Percentiles rank a stretch among this genome's conserved stretches.
phyloP scores from a whole-genome alignment of 2,329 filamentous ascomycete genomes.

The Penicillium vulpinum region DNA sequence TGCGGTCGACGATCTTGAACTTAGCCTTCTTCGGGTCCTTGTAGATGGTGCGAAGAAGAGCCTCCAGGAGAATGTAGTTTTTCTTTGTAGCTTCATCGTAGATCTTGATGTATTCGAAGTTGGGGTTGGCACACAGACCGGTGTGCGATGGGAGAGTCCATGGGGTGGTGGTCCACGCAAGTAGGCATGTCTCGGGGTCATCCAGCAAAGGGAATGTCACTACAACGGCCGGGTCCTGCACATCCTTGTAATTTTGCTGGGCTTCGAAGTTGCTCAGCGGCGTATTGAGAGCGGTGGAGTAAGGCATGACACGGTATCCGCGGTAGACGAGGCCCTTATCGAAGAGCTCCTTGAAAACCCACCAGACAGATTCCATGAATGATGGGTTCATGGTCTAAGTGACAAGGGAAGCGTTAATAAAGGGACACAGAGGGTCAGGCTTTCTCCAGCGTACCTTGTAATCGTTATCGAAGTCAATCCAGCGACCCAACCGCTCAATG shows the following conservation, averaged over 20 bases:
- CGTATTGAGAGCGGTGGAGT: constrained; percentile 85
- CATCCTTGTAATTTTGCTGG: constrained; percentile 91
- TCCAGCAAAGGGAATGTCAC: constrained; percentile 81
- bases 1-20: constrained; percentile 75
- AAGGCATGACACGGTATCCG: constrained; percentile 91
- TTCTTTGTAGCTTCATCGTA: constrained; percentile 78
- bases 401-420: constrained; percentile 6
- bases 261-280: constrained; percentile 92
- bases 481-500: constrained; percentile 84
- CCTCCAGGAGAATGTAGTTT: constrained; percentile 81
- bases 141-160: constrained; percentile 82
- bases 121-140: constrained; percentile 74
- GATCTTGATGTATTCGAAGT: constrained; percentile 86
- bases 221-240: constrained; percentile 85
- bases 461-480: constrained; percentile 98
- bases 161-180: constrained; percentile 89
- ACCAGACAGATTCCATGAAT: constrained; percentile 97
- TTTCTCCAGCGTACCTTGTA: constrained; percentile 67
- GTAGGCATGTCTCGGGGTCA: constrained; percentile 70
- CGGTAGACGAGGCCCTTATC: constrained; percentile 89
- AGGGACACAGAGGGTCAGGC: neutral
- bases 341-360: constrained; percentile 92
- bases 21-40: constrained; percentile 96
- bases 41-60: constrained; percentile 77
- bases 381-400: constrained; percentile 81